These are phyloP conservation scores for Fusarium sp. DNA, from an alignment of 2,329 filamentous ascomycete species.

Conservation along the genomic window DNA sequence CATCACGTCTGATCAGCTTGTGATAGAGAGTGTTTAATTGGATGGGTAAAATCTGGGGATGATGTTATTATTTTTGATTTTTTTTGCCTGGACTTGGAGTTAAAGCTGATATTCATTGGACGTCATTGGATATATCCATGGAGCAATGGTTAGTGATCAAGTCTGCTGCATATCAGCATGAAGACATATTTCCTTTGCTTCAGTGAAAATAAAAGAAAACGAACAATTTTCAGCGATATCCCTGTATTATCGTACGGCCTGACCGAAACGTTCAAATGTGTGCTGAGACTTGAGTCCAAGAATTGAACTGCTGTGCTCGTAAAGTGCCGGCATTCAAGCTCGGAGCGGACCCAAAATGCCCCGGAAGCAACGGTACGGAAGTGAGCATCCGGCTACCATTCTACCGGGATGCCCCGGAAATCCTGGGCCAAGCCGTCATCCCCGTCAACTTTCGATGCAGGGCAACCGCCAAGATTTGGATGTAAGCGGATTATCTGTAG, in stretches of 20 bases:
- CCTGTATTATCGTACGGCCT: not conserved
- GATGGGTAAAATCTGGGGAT: conserved; percentile 38
- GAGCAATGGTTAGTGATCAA: not conserved
- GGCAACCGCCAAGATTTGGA: conserved; percentile 23
- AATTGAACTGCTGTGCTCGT: not conserved
- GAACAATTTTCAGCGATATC: not conserved
- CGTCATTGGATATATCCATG: conserved; percentile 7
- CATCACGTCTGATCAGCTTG: conserved; percentile 32
- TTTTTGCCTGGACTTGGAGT: conserved; percentile 7
- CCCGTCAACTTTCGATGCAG: conserved; percentile 21
- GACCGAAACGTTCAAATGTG: conserved; percentile 17
- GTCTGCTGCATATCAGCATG: not conserved
- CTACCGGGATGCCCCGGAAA: conserved; percentile 37
- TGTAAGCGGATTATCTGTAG: conserved; percentile 13
- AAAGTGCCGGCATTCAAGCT: conserved; percentile 17
- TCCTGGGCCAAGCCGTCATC: conserved; percentile 11
- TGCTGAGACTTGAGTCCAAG: not conserved
- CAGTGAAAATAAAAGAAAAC: not conserved
- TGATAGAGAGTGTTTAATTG: conserved; percentile 27
- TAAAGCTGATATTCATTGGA: conserved; percentile 4
- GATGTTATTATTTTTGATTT: conserved; percentile 1
- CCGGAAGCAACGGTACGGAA: conserved; percentile 36
- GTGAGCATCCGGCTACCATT: conserved; percentile 28
- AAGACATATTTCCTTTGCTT: not conserved
- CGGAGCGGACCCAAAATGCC: conserved; percentile 21